Evolutionary conservation across 805 yeast genomes (phyloP), one percentile per base, ranked within the genome.

Genomic region (Lipomyces sp.): DNA sequence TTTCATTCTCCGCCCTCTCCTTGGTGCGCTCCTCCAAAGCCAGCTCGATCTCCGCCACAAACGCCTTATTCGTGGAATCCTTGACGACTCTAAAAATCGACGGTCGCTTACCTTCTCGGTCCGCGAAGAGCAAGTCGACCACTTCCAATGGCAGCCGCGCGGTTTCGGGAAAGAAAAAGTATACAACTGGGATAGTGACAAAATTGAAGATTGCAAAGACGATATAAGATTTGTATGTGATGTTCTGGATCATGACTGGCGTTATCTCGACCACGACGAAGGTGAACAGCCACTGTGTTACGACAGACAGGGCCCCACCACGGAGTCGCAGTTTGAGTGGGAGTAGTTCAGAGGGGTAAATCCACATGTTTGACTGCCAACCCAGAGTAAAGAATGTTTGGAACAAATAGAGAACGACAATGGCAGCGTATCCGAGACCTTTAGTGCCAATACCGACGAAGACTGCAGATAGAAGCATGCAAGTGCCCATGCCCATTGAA

Each of bases 281-380:
- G 73, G 85, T 85, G 74, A 82, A 81, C 2, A 82, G 75, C 88
- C 89, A 86, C 73, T 87, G 87, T 50, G 84, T 77, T 32, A 85
- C 84, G 1, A 88, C 85, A 3, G 85, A 79, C 13, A 85, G 67
- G 59, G 85, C 85, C 67, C 82, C 78, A 56, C 87, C 82, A 54
- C 85, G 80, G 59, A 87, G 85, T 76, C 90, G 81, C 61, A 81
- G 80, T 62, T 77, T 77, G 57, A 85, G 78, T 1, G 90, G 85
- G 61, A 84, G 79, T 48, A 87, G 76, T 73, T 87, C 90, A 4
- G 90, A 86, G n/a, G 85, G 86, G 64, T 83, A 84, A 68, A 86
- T 75, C 86, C 86, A 84, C 42, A 83, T 69, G 37, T 58, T 67
- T 8, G 67, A 60, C 79, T 72, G 65, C 69, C 69, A 65, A 5